phyloP scores from a whole-genome alignment of 1,139 yeast species.

The Scheffersomyces insectosa region DNA sequence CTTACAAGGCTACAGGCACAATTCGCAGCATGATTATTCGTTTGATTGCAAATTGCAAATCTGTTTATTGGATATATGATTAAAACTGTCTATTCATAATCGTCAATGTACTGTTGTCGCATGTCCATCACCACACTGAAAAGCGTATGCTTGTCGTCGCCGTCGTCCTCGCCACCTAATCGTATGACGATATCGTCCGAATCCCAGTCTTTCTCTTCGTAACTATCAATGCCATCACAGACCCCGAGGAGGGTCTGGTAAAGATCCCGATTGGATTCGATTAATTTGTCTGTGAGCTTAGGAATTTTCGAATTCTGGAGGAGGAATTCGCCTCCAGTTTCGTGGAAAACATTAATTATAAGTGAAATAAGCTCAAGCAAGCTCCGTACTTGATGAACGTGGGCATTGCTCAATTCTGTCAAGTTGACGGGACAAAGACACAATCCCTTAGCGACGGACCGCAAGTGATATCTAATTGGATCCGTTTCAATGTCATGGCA shows the following conservation, averaged over 20 bases:
- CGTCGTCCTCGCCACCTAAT: constrained; percentile 18
- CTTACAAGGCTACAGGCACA: no score
- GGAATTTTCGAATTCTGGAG: constrained; percentile 47
- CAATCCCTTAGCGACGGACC: constrained; percentile 42
- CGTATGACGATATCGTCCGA: constrained; percentile 42
- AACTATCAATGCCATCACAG: constrained; percentile 27
- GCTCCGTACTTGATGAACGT: constrained; percentile 20
- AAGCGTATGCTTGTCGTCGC: constrained; percentile 12
- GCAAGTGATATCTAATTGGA: constrained; percentile 51
- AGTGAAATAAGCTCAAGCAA: constrained; percentile 33
- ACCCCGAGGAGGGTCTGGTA: constrained; percentile 24
- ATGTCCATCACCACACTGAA: constrained; percentile 27
- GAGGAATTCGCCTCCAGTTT: constrained; percentile 40
- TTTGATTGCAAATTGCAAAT: no score
- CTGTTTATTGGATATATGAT: no score
- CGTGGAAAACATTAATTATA: constrained; percentile 30
- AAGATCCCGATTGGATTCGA: constrained; percentile 21
- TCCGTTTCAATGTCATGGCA: constrained; percentile 50
- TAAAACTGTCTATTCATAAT: constrained; percentile 20
- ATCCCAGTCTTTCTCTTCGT: constrained; percentile 42
- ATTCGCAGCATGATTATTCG: no score
- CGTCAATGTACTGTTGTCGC: constrained; percentile 29
- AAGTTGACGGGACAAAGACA: constrained; percentile 38
- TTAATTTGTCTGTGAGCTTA: constrained; percentile 28
- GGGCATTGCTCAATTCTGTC: constrained; percentile 32